phyloP scores from a whole-genome alignment of 495 filamentous ascomycete species.

The Hyaloscypha bicolor region DNA sequence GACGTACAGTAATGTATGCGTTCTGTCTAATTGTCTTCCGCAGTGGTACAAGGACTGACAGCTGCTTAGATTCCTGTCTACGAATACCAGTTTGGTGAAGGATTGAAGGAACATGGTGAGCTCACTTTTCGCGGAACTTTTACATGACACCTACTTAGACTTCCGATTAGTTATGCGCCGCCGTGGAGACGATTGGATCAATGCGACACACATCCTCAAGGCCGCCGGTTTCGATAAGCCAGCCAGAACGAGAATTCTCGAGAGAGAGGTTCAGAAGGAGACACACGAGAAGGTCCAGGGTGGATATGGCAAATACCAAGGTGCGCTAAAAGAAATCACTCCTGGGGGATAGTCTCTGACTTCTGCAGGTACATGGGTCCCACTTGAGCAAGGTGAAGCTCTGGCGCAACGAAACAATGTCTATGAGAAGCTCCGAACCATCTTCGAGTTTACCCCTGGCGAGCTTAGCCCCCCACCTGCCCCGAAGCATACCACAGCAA shows the following conservation, averaged over 20 bases:
- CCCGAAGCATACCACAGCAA: constrained; percentile 83
- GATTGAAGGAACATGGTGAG: constrained; percentile 60
- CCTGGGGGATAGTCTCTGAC: constrained; percentile 23
- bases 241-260: constrained; percentile 88
- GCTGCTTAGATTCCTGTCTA: constrained; percentile 77
- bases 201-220: constrained; percentile 95
- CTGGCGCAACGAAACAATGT: constrained; percentile 87
- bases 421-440: constrained; percentile 75
- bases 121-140: neutral
- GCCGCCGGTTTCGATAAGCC: constrained; percentile 74
- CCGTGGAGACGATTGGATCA: constrained; percentile 85
- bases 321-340: constrained; percentile 42
- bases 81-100: constrained; percentile 77
- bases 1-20: constrained; percentile 84
- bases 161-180: constrained; percentile 73
- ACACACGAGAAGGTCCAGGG: constrained; percentile 97
- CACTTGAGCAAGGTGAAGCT: constrained; percentile 74
- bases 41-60: constrained; percentile 7
- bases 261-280: constrained; percentile 95
- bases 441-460: constrained; percentile 88
- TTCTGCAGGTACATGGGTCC: constrained; percentile 87
- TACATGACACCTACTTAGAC: constrained; percentile 36
- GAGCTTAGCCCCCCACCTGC: constrained; percentile 89
- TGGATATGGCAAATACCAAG: constrained; percentile 98
- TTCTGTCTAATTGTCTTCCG: constrained; percentile 9